Conservation (phyloP, 2,329 filamentous ascomycete genomes). For the Diaporthe citrichinensis region DNA sequence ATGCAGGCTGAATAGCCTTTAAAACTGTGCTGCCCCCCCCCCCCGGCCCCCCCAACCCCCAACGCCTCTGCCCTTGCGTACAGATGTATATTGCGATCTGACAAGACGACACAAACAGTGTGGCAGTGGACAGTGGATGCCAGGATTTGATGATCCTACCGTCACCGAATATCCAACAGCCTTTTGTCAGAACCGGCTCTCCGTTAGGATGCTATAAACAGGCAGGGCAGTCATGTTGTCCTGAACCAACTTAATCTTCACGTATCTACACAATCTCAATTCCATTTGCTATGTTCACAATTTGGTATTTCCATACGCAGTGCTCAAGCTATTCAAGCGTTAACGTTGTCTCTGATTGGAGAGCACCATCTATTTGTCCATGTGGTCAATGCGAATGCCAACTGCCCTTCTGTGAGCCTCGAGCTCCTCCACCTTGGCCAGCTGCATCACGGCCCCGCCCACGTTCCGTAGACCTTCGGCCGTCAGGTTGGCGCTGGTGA, state of each 20-base stretch:
- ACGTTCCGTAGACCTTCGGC: constrained; percentile 88
- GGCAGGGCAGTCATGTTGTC: not conserved
- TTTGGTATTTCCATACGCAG: not conserved
- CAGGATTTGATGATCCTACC: not conserved
- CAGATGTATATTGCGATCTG: not conserved
- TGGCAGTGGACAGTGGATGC: not conserved
- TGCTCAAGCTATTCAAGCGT: not conserved
- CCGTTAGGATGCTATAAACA: not conserved
- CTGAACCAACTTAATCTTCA: not conserved
- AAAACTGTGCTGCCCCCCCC: not conserved
- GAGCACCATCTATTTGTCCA: constrained; percentile 49
- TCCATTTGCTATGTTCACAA: not conserved
- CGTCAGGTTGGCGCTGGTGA: constrained; percentile 93
- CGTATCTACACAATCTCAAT: constrained; percentile 16
- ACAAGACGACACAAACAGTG: not conserved
- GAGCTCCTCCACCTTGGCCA: constrained; percentile 93
- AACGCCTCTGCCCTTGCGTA: not conserved
- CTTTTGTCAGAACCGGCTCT: too few species aligned
- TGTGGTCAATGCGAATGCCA: constrained; percentile 79
- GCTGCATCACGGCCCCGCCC: constrained; percentile 90
- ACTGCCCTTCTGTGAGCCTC: constrained; percentile 94
- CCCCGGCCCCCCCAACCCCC: not conserved
- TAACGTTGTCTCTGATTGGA: not conserved
- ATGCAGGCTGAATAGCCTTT: not conserved
- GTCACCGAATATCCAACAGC: too few species aligned